phyloP scores from a whole-genome alignment of 176 grass and related monocot genomes.

The Cymbopogon citratus region DNA sequence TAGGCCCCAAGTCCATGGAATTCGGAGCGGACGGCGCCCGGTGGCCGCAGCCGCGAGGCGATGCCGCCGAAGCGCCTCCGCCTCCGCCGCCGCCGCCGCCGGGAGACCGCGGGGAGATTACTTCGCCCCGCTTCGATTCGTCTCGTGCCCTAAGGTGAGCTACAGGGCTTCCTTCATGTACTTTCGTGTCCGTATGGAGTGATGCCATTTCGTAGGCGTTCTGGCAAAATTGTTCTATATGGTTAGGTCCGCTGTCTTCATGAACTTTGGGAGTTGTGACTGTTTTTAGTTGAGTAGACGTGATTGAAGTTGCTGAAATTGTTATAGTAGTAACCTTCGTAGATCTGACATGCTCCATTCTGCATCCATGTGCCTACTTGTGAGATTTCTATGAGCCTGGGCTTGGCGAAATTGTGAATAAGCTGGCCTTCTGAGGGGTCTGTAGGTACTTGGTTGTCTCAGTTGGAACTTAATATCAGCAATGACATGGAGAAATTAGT shows the following conservation, averaged over 20 bases:
- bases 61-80: not conserved
- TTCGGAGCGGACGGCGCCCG: constrained; percentile 28
- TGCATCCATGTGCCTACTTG: not conserved
- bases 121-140: constrained; percentile 60
- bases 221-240: constrained; percentile 3
- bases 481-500: not conserved
- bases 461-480: not conserved
- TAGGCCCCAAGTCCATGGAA: constrained; percentile 39
- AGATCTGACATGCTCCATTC: constrained; percentile 3
- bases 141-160: constrained; percentile 60
- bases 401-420: not conserved
- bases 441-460: not conserved
- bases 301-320: constrained; percentile 5
- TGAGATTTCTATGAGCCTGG: not conserved
- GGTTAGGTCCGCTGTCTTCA: not conserved
- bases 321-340: not conserved
- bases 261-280: not conserved
- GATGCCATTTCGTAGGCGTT: not conserved
- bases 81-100: not conserved
- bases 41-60: constrained; percentile 25
- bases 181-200: not conserved
- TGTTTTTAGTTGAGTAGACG: constrained; percentile 4
- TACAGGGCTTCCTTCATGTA: not conserved
- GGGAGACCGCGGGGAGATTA: constrained; percentile 16
- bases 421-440: not conserved